Evolutionary conservation across 2,329 filamentous ascomycete species (phyloP).

Genomic region (Akanthomyces uredinophilus): DNA sequence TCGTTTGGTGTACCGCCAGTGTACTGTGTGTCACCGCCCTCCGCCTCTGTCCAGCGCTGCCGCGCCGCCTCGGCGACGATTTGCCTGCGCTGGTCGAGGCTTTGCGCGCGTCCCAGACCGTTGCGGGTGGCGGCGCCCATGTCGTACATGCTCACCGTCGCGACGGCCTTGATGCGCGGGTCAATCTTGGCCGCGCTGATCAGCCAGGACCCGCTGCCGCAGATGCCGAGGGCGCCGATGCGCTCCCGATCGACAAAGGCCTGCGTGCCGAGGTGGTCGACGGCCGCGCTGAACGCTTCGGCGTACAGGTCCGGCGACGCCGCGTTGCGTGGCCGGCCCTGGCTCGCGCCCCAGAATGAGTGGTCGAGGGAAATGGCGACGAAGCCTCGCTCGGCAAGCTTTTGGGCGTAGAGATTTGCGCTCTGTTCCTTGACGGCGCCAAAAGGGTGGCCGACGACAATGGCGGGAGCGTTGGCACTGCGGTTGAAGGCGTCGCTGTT

Average conservation of each 20-base stretch:
- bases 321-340: constrained; percentile 22
- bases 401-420: constrained; percentile 27
- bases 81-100: not conserved
- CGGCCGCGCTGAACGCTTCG: constrained; percentile 27
- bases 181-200: constrained; percentile 33
- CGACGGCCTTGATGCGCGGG: constrained; percentile 15
- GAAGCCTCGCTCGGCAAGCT: constrained; percentile 19
- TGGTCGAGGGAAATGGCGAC: constrained; percentile 23
- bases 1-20: not conserved
- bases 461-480: constrained; percentile 16
- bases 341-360: constrained; percentile 24
- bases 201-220: constrained; percentile 26
- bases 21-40: not conserved
- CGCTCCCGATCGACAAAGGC: constrained; percentile 24
- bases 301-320: constrained; percentile 24
- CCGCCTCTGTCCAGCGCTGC: not conserved
- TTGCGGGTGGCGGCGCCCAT: constrained; percentile 17
- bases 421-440: constrained; percentile 28
- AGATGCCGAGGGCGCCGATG: constrained; percentile 28
- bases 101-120: not conserved
- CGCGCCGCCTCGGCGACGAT: not conserved
- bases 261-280: constrained; percentile 25
- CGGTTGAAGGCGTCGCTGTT: not conserved
- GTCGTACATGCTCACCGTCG: not conserved
- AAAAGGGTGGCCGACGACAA: constrained; percentile 26